Evolutionary conservation across 768 basidiomycete species (phyloP).

Genomic region (Russula emetica): DNA sequence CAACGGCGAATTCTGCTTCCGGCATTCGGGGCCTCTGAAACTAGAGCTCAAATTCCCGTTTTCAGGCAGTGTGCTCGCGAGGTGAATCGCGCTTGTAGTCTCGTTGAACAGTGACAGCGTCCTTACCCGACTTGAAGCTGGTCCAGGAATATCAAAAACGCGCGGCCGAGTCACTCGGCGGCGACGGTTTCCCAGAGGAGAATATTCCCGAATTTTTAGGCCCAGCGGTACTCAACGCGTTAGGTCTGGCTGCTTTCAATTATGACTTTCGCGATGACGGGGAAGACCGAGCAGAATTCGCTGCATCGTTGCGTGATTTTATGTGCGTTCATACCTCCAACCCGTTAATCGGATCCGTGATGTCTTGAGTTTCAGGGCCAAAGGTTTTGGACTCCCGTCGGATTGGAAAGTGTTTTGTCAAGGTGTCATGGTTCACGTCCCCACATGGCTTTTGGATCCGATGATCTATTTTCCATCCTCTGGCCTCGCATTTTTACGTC

Average conservation of each 20-base stretch:
- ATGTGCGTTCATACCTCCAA: constrained; percentile 8
- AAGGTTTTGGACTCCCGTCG: constrained; percentile 23
- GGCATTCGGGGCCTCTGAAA: constrained; percentile 17
- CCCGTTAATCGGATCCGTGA: not conserved
- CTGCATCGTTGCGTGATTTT: constrained; percentile 19
- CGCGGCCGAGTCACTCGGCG: not conserved
- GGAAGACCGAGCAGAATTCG: constrained; percentile 9
- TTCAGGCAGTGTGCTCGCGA: constrained; percentile 21
- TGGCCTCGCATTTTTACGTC: constrained; percentile 22
- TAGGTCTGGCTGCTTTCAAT: constrained; percentile 20
- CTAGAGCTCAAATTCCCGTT: constrained; percentile 12
- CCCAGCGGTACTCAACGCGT: constrained; percentile 17
- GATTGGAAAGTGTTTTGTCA: constrained; percentile 24
- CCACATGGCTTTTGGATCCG: constrained; percentile 9
- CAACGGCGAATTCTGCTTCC: constrained; percentile 18
- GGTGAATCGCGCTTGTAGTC: constrained; percentile 6
- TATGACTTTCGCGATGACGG: constrained; percentile 22
- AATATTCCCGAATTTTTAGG: constrained; percentile 19
- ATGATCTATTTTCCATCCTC: constrained; percentile 20
- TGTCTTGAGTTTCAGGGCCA: constrained; percentile 11
- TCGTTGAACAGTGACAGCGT: not conserved
- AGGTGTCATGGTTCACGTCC: constrained; percentile 18
- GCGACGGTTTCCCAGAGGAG: constrained; percentile 4
- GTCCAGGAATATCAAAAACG: constrained; percentile 11
- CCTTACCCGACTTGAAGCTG: constrained; percentile 1